Evolutionary conservation across 345 rosid species (phyloP), one percentile per base, ranked within the genome.

Genomic region (Mercurialis annua): DNA sequence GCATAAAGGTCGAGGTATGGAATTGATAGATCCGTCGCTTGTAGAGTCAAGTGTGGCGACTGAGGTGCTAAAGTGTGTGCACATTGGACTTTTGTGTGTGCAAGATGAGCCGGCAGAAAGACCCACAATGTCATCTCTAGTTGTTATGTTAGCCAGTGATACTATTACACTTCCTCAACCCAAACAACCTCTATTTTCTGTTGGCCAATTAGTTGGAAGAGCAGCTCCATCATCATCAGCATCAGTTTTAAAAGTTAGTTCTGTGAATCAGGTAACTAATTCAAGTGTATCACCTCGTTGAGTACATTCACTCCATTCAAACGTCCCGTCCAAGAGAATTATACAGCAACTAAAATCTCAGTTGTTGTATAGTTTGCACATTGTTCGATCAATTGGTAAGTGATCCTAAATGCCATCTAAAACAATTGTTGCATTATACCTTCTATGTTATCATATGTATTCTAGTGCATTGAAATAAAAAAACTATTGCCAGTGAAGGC

Each of bases 61-160:
- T 18, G 70, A 67, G 43, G 70, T 67, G 18, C 63, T 59, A 3
- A 46, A 30, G 27, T 62, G 36, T 18, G 15, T 62, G 8, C 54
- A 62, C 20, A 62, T 62, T 27, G 42, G 56, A 31, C n/a, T 64
- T 9, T 10, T 48, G 10, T 31, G 29, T 2, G 56, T 64, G 40
- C 57, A 48, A 64, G 56, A 51, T 18, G 43, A 64, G n/a, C 44
- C 55, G 11, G 17, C 29, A 20, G 30, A 48, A 40, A 20, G 67
- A 21, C 67, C 57, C 0, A 33, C 44, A 1, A 48, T 64, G 46
- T 21, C 54, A 30, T 33, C 44, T 64, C 26, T 49, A 4, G 55
- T 48, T 48, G 16, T 15, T 50, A 48, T 31, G 56, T 26, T 47
- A 29, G 63, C 27, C 34, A 59, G 64, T 38, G 31, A 59, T 21